Percentiles rank a stretch among this genome's conserved stretches.
phyloP scores from a whole-genome alignment of 1,139 yeast species.

The Nakaseomyces sp. region DNA sequence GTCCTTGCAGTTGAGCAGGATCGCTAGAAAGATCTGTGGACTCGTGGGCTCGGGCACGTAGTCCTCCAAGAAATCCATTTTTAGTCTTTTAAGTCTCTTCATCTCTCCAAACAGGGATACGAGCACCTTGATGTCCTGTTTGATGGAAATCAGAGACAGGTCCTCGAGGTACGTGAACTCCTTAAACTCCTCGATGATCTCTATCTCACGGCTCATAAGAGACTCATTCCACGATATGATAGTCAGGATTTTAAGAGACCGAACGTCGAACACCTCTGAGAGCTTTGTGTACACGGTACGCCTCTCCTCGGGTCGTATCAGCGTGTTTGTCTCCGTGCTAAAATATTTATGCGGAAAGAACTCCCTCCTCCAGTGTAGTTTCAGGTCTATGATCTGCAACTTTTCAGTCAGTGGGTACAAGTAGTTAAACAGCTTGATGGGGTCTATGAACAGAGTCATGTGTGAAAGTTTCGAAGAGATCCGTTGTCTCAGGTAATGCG shows the following conservation, averaged over 20 bases:
- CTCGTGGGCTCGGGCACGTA: conserved; percentile 29
- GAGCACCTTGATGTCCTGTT: conserved; percentile 28
- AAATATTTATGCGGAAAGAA: conserved; percentile 29
- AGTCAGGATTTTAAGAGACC: conserved; percentile 32
- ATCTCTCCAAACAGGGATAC: conserved; percentile 29
- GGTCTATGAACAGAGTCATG: conserved; percentile 34
- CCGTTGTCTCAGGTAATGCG: conserved; percentile 23
- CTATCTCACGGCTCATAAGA: conserved; percentile 26
- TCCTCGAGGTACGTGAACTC: conserved; percentile 33
- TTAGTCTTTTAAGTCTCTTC: conserved; percentile 31
- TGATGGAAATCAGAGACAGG: conserved; percentile 35
- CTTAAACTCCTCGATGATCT: conserved; percentile 32
- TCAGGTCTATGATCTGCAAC: conserved; percentile 32
- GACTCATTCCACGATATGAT: conserved; percentile 37
- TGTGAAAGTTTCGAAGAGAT: conserved; percentile 27
- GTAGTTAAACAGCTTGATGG: conserved; percentile 32
- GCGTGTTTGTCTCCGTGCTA: conserved; percentile 8
- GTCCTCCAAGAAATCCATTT: conserved; percentile 35
- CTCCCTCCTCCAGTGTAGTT: conserved; percentile 36
- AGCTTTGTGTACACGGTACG: conserved; percentile 15
- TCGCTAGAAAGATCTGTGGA: conserved; percentile 30
- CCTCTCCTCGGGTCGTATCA: conserved; percentile 11
- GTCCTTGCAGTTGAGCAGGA: conserved; percentile 29
- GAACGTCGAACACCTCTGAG: conserved; percentile 33
- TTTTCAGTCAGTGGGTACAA: conserved; percentile 26